Percentiles rank a stretch among this genome's conserved stretches.
Conservation (phyloP, 805 yeast genomes). For the Candida nitratophila region DNA sequence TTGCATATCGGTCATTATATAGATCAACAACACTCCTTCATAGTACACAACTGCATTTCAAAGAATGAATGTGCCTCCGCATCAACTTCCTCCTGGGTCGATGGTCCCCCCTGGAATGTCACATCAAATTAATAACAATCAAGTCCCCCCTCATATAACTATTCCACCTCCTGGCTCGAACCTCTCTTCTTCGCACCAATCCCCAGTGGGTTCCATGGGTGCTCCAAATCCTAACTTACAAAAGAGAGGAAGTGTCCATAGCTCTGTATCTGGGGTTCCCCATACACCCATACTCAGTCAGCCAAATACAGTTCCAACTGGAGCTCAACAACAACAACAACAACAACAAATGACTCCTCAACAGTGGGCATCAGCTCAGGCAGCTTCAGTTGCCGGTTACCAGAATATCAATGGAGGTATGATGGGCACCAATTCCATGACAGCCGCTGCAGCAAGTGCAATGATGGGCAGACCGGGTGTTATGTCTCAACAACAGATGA, state of each 20-base stretch:
- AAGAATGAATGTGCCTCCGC: background rate
- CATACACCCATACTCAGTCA: background rate
- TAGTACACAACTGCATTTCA: too few relatives aligned
- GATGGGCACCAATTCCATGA: slow-evolving; percentile 10
- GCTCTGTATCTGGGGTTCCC: background rate
- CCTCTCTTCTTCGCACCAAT: slow-evolving; percentile 2
- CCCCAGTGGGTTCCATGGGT: background rate
- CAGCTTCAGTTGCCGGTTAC: background rate
- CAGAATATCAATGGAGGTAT: background rate
- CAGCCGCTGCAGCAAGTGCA: slow-evolving; percentile 20
- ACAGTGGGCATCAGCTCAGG: background rate
- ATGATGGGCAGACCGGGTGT: slow-evolving; percentile 20
- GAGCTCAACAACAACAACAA: background rate
- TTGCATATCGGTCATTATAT: too few relatives aligned
- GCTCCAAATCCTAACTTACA: background rate
- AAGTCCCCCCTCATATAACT: slow-evolving; percentile 3
- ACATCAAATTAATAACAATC: slow-evolving; percentile 3
- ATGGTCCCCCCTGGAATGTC: slow-evolving; percentile 1
- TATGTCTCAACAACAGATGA: slow-evolving; percentile 13
- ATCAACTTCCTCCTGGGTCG: background rate
- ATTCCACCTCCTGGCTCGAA: background rate
- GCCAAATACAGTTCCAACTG: background rate
- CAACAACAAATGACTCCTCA: background rate
- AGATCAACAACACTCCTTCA: too few relatives aligned
- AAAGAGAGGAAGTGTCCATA: background rate